These are phyloP conservation scores for Boletus reticulatus DNA, from an alignment of 768 basidiomycete species.

Conservation along the genomic window DNA sequence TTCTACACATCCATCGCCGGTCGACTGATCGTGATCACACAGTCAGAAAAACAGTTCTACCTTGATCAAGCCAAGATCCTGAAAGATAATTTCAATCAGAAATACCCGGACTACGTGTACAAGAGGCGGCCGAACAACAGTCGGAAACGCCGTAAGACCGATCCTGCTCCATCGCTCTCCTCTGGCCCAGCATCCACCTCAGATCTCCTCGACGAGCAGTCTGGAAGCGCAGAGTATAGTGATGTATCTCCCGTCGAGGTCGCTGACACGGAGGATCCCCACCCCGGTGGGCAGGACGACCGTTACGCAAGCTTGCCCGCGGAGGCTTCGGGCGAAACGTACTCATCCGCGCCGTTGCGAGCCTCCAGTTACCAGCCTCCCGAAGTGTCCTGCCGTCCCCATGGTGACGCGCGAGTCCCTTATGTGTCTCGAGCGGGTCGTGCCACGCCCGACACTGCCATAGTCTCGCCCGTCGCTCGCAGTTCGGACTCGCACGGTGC, in stretches of 20 bases:
- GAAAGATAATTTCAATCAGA: constrained; percentile 82
- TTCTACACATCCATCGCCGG: background rate
- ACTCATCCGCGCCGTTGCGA: constrained; percentile 13
- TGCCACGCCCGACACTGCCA: constrained; percentile 25
- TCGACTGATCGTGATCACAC: constrained; percentile 16
- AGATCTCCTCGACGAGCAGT: constrained; percentile 34
- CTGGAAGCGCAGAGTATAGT: constrained; percentile 29
- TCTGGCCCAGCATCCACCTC: constrained; percentile 29
- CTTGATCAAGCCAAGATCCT: constrained; percentile 82
- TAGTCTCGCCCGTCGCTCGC: constrained; percentile 24
- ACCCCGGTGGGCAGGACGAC: constrained; percentile 13
- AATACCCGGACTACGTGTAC: constrained; percentile 90
- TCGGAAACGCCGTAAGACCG: constrained; percentile 55
- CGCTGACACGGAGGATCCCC: constrained; percentile 22
- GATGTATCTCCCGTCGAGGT: constrained; percentile 42
- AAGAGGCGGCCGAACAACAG: constrained; percentile 85
- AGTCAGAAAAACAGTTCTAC: constrained; percentile 86
- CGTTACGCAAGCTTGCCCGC: constrained; percentile 21
- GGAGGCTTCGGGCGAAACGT: constrained; percentile 18
- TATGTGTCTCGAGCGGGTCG: constrained; percentile 28
- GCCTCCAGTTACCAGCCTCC: constrained; percentile 25
- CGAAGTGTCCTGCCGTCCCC: constrained; percentile 24
- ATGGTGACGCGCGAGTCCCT: constrained; percentile 25
- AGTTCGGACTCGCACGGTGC: constrained; percentile 23
- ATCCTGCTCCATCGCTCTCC: constrained; percentile 29